phyloP scores from a whole-genome alignment of 2,329 filamentous ascomycete species.

The Talaromyces sp. region DNA sequence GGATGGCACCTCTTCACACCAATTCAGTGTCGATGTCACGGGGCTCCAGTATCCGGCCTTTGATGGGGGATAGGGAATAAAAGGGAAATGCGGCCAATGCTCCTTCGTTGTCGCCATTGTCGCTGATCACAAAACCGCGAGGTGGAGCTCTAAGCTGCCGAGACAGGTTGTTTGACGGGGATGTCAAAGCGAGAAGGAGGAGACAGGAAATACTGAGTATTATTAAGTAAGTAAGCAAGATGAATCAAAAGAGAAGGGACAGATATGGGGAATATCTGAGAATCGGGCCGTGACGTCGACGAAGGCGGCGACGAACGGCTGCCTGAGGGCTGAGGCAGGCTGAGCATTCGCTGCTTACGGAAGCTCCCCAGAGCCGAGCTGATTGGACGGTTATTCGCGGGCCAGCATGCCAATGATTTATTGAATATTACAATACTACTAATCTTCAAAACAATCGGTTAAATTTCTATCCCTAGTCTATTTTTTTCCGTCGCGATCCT shows the following conservation, averaged over 20 bases:
- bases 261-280: neutral
- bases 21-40: slow-evolving; percentile 69
- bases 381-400: neutral
- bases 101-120: neutral
- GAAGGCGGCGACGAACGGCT: neutral
- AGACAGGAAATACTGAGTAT: neutral
- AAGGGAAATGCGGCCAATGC: slow-evolving; percentile 23
- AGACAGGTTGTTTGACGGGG: neutral
- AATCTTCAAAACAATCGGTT: neutral
- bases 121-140: neutral
- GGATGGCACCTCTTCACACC: slow-evolving; percentile 68
- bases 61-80: slow-evolving; percentile 42
- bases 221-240: neutral
- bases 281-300: neutral
- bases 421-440: neutral
- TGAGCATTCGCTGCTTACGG: neutral
- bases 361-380: neutral
- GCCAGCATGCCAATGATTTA: neutral
- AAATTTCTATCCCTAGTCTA: too few relatives aligned
- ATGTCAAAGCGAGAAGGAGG: neutral
- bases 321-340: neutral
- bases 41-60: slow-evolving; percentile 62
- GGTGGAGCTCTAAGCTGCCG: neutral
- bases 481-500: neutral
- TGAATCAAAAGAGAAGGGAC: neutral